phyloP scores from a whole-genome alignment of 768 basidiomycete genomes.

The Tricholoma bakamatsutake region DNA sequence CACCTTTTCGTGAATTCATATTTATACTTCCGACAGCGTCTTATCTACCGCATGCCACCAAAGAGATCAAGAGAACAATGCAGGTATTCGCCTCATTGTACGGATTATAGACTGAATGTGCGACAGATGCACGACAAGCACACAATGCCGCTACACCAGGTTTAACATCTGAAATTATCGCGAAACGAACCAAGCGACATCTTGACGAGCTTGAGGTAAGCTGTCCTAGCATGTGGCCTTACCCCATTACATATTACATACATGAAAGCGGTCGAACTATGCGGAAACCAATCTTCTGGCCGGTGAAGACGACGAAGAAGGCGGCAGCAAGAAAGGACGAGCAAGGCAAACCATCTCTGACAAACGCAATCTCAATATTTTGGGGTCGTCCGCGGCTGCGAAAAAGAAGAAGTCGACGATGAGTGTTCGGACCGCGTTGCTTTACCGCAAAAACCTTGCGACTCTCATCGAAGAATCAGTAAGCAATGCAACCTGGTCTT shows the following conservation, averaged over 20 bases:
- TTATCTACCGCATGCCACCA: slow-evolving; percentile 32
- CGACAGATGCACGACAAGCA: slow-evolving; percentile 44
- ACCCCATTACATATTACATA: slow-evolving; percentile 5
- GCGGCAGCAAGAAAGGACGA: slow-evolving; percentile 51
- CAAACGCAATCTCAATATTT: slow-evolving; percentile 52
- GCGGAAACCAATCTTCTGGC: slow-evolving; percentile 47
- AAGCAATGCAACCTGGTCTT: slow-evolving; percentile 22
- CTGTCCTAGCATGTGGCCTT: slow-evolving; percentile 2
- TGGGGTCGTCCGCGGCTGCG: slow-evolving; percentile 42
- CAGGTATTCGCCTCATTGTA: slow-evolving; percentile 22
- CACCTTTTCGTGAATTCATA: too few species aligned
- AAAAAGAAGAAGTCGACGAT: slow-evolving; percentile 77
- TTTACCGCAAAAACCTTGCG: slow-evolving; percentile 77
- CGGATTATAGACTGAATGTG: neutral
- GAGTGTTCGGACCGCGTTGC: slow-evolving; percentile 71
- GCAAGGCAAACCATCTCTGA: slow-evolving; percentile 78
- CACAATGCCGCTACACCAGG: slow-evolving; percentile 28
- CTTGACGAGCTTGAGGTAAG: slow-evolving; percentile 81
- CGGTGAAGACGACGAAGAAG: slow-evolving; percentile 44
- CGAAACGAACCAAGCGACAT: slow-evolving; percentile 70
- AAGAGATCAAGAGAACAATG: slow-evolving; percentile 45
- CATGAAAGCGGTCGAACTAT: slow-evolving; percentile 70
- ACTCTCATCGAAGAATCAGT: slow-evolving; percentile 79
- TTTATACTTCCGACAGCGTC: too few species aligned
- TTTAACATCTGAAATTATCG: slow-evolving; percentile 60